Evolutionary conservation across 1,139 yeast species (phyloP).

Genomic region (Lodderomyces beijingensis): DNA sequence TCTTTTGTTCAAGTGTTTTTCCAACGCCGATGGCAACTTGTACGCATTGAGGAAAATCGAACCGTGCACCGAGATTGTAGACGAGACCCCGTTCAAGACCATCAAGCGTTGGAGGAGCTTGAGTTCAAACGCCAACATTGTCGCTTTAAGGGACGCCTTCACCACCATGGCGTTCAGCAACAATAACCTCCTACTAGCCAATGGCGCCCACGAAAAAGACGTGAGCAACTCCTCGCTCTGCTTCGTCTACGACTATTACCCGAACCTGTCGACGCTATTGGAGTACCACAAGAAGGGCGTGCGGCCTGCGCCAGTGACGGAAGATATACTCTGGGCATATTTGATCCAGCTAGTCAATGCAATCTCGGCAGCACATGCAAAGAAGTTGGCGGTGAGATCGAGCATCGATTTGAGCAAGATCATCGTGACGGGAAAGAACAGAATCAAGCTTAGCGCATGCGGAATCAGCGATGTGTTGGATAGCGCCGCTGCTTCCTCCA

Average conservation of each 20-base stretch:
- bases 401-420: slow-evolving; percentile 62
- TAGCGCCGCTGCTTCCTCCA: slow-evolving; percentile 17
- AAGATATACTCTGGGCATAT: slow-evolving; percentile 70
- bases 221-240: slow-evolving; percentile 24
- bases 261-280: slow-evolving; percentile 26
- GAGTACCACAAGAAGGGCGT: slow-evolving; percentile 36
- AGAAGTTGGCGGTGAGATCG: slow-evolving; percentile 59
- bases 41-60: slow-evolving; percentile 77
- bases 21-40: slow-evolving; percentile 72
- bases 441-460: slow-evolving; percentile 67
- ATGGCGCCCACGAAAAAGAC: slow-evolving; percentile 1
- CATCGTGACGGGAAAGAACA: slow-evolving; percentile 64
- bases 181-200: slow-evolving; percentile 30
- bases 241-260: slow-evolving; percentile 40
- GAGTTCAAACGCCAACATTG: slow-evolving; percentile 56
- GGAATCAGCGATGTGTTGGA: slow-evolving; percentile 69
- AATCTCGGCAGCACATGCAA: slow-evolving; percentile 55
- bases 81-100: slow-evolving; percentile 46
- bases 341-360: slow-evolving; percentile 72
- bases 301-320: slow-evolving; percentile 50
- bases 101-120: slow-evolving; percentile 37
- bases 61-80: slow-evolving; percentile 43
- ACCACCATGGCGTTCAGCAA: slow-evolving; percentile 69
- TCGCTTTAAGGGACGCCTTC: slow-evolving; percentile 73
- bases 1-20: slow-evolving; percentile 73